Evolutionary conservation across 2,329 filamentous ascomycete genomes (phyloP), one percentile per base, ranked within the genome.

Genomic region (Microascus cirrosus): DNA sequence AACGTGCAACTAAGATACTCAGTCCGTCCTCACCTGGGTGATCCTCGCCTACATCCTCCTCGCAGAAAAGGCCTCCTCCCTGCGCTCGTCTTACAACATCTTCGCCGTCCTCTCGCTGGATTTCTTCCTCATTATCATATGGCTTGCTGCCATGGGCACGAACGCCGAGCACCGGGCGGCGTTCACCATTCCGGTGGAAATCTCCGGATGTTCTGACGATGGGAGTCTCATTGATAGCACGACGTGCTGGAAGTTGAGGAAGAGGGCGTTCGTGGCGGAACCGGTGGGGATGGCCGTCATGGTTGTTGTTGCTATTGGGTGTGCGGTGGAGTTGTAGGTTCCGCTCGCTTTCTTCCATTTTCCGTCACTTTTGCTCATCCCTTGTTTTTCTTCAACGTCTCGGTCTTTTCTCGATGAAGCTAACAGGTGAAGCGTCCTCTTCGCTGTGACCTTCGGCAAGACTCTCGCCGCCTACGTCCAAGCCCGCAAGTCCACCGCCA

Each of bases 101-200:
- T 69, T 73, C 61, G 76, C 75, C 48, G 67, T 77, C 11, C 65
- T 79, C 8, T 66, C 66, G 15, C 67, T 79, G 24, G 76, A 79
- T 53, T 68, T 64, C 3, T 65, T 77, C 51, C 67, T 79, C 65
- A 63, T 74, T 53, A 62, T 79, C 58, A 69, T 79, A 57, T 79
- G 77, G 77, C 72, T 79, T 20, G 69, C 74, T 0, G 69, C 71
- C n/a, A 66, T 70, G 63, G 71, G 65, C 36, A 69, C 74, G 28
- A 69, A 69, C 15, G 76, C 76, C 10, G 68, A 71, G 22, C 66
- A 63, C 56, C 71, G 76, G 34, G 67, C 69, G 36, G 60, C 60
- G 20, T 78, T 74, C 63, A 65, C 61, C 3, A 68, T 70, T 55
- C 60, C 61, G 10, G 64, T 70, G 15, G 55, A 42, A 3, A 71